These are phyloP conservation scores for Bothia castanella DNA, from an alignment of 1,284 basidiomycete species.

Conservation along the genomic window DNA sequence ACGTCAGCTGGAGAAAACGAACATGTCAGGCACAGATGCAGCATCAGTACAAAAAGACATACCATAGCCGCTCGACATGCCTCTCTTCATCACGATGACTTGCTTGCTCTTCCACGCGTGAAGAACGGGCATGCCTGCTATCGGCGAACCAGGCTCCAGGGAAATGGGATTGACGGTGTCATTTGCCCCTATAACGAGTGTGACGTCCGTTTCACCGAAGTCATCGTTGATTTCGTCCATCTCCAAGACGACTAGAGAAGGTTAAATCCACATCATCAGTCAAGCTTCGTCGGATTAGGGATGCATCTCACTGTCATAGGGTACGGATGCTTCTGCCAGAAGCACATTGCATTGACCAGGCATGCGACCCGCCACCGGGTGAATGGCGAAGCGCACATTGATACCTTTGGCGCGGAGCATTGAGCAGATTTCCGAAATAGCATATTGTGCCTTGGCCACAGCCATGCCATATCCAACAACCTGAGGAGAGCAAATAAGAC, in stretches of 20 bases:
- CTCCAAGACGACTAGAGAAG: constrained; percentile 67
- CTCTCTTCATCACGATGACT: constrained; percentile 86
- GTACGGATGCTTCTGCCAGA: constrained; percentile 81
- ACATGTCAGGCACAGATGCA: not conserved
- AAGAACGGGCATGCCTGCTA: constrained; percentile 86
- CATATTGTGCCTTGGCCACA: constrained; percentile 83
- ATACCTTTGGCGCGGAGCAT: constrained; percentile 68
- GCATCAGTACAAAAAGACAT: constrained; percentile 18
- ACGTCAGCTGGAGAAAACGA: constrained; percentile 61
- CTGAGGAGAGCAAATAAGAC: constrained; percentile 33
- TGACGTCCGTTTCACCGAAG: constrained; percentile 79
- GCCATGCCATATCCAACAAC: constrained; percentile 90
- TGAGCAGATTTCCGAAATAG: constrained; percentile 76
- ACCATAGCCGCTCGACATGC: constrained; percentile 82
- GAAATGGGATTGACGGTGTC: constrained; percentile 89
- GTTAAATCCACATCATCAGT: constrained; percentile 2
- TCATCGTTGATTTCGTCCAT: constrained; percentile 93
- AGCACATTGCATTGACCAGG: constrained; percentile 85
- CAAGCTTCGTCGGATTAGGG: not conserved
- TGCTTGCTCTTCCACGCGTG: constrained; percentile 90
- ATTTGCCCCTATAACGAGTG: constrained; percentile 84
- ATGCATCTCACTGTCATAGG: constrained; percentile 72
- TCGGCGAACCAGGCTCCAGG: constrained; percentile 78
- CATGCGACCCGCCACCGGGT: constrained; percentile 71
- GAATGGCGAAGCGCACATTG: constrained; percentile 69